Base-by-base conservation (phyloP, 495 filamentous ascomycete species). In the Beverwykella pulmonaria region DNA sequence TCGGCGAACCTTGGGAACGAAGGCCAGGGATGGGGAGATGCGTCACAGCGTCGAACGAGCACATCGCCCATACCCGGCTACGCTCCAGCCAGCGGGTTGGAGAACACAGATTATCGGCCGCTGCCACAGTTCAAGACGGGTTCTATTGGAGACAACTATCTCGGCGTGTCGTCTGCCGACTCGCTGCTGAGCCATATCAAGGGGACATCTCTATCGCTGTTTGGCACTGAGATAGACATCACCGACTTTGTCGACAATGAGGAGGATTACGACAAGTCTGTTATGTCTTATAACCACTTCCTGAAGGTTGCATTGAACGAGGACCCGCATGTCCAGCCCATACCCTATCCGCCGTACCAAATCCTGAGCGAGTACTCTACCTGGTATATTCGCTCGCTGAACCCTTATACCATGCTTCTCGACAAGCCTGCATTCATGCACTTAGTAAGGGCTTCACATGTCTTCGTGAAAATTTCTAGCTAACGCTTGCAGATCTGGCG, bases 211-310 rank as follows among this genome's bases (percentile, higher is more conserved):
- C 77, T 93, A 53, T 86, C 87, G 1, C 83, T 93, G 50, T 83
- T 93, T 47, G 90, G 90, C 20, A 86, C 89, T 66, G 86, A 89
- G 54, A 90, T 93, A 67, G 88, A 92, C 72, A 79, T 93, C 25
- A 84, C 89, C 2, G 86, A 88, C 39, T 89, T 91, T 70, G 82
- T 86, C 29, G 84, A 84, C 0, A 79, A 81, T 0, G 86, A 89
- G 49, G 81, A 86, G 71, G 87, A 88, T 63, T 86, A 88, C 68
- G 82, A 83, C 69, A 80, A 58, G 61, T 87, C 15, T 82, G 84
- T 75, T 84, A 87, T 79, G 74, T 91, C 89, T 0, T 88, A 90
- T 65, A 81, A 82, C 52, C 82, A 84, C 49, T 88, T 90, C 76
- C 73, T 90, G 17, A 82, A 84, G 30, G 85, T 87, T 1, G 77